Base-by-base conservation (phyloP, 768 basidiomycete species). In the Suillus lakei region DNA sequence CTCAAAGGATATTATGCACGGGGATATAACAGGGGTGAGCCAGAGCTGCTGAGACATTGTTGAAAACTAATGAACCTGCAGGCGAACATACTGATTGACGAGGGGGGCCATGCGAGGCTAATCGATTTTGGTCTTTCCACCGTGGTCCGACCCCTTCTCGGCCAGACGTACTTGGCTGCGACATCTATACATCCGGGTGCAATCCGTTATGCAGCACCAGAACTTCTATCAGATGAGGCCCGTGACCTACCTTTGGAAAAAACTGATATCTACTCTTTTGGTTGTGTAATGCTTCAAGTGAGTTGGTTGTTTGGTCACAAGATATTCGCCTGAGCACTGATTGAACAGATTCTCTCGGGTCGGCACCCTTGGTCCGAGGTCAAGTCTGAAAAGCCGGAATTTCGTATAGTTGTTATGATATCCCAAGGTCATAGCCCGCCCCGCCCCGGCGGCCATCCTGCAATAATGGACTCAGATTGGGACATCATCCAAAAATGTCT, bases 181-280 rank as follows among this genome's bases (percentile, higher is more conserved):
- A 46, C 44, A 21, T 30, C 28, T 16, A 21, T 53, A 30, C 28
- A 46, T 23, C 9, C 60, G 15, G 60, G 60, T 15, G 60, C 44
- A 21, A 61, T 61, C 15, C 43, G 21, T 18, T 61, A 48, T 21
- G 39, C 60, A 41, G 60, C 60, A 44, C 60, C 60, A 61, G 60
- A 61, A 61, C 60, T 61, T 53, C 15, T 18, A 28, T 21, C 16
- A 13, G 12, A n/a, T 23, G 43, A 44, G 13, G 13, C 21, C 10
- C 2, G n/a, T 28, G 28, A 30, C 39, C 36, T 21, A n/a, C 44
- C 18, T 34, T 6, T 30, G 32, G 30, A 21, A 28, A 61, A 61
- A 41, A 41, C 43, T 5, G 60, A 61, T 32, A 61, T 61, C 13
- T 61, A 61, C 26, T 61, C 60, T 4, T 48, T 61, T 30, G 44